Conservation (phyloP, 257 asterid genomes). For the Nyctanthes arbortristis region DNA sequence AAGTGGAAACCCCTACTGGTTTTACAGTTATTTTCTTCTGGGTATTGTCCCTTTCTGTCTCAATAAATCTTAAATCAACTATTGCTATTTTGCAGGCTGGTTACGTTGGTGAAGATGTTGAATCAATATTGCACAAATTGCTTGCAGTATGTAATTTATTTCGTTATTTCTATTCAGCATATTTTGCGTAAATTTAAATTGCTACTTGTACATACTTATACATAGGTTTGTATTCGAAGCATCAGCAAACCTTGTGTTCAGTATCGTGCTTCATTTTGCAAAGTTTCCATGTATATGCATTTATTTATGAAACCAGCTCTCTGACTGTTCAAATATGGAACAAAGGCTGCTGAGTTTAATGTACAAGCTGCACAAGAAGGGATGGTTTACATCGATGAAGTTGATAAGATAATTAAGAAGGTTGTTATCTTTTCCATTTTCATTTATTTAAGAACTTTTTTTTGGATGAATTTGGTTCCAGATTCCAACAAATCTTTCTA, state of each 20-base stretch:
- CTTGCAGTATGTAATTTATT: conserved; percentile 49
- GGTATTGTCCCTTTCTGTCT: conserved; percentile 6
- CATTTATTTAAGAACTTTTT: conserved; percentile 20
- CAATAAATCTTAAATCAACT: conserved; percentile 18
- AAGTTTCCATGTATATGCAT: conserved; percentile 15
- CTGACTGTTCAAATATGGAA: conserved; percentile 36
- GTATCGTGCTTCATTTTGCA: too few species aligned
- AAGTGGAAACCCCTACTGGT: too few species aligned
- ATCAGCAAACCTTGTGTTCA: conserved; percentile 13
- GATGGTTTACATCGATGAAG: conserved; percentile 94
- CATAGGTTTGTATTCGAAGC: background rate
- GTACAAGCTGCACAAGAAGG: conserved; percentile 99
- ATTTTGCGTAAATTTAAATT: conserved; percentile 13
- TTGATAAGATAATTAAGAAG: conserved; percentile 96
- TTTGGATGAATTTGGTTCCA: conserved; percentile 16
- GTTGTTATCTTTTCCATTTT: conserved; percentile 34
- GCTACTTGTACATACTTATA: background rate
- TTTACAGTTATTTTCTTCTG: conserved; percentile 1
- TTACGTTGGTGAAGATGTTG: conserved; percentile 97
- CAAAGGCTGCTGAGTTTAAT: conserved; percentile 87
- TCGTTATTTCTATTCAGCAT: conserved; percentile 1
- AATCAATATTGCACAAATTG: conserved; percentile 84
- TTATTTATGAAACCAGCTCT: conserved; percentile 29
- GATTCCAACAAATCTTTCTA: conserved; percentile 20
- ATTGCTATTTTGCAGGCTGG: conserved; percentile 75